Evolutionary conservation across 2,329 filamentous ascomycete species (phyloP), one percentile per base, ranked within the genome.

Genomic region (Aspergillus hiratsukae): DNA sequence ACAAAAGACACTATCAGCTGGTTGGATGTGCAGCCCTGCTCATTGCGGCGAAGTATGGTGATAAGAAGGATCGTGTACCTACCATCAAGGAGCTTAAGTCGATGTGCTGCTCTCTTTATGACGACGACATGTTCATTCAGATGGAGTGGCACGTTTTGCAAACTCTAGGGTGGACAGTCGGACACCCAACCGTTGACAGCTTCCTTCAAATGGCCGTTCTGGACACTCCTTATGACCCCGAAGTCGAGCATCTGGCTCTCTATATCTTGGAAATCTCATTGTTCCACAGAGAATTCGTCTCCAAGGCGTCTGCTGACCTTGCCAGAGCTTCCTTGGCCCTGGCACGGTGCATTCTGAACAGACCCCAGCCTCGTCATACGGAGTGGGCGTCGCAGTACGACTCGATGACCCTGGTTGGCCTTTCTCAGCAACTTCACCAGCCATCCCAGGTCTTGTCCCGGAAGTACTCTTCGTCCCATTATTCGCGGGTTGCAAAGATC

Each of bases 71-170:
- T 71, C 87, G 92, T 52, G 94, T 99, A n/a, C 94, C 94, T 4
- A 94, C 95, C 63, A 95, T 99, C 72, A 87, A 91, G 72, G 94
- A 99, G 74, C 82, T 99, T 63, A 96, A 96, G 83, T 95, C 93
- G 65, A 97, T 99, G 94, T 99, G 94, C 83, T 97, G 94, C 78
- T 92, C 90, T 40, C 83, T 97, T 41, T 99, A 99, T 77, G 94
- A 99, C 69, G 91, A 96, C 51, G 93, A 96, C 78, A 99, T 99
- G 94, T 99, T 99, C 78, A 93, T 92, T 10, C 94, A 99, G 76
- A 99, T 99, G 94, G 94, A 99, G 79, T 97, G 95, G 92, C 94
- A 99, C 75, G 93, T 99, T 40, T 83, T 99, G 66, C 95, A 97
- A 78, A 99, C 94, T 1, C 84, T 99, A 58, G 91, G 95, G 73